Base-by-base conservation (phyloP, 192 early-diverging fungal species). In the Entomortierella lignicola region DNA sequence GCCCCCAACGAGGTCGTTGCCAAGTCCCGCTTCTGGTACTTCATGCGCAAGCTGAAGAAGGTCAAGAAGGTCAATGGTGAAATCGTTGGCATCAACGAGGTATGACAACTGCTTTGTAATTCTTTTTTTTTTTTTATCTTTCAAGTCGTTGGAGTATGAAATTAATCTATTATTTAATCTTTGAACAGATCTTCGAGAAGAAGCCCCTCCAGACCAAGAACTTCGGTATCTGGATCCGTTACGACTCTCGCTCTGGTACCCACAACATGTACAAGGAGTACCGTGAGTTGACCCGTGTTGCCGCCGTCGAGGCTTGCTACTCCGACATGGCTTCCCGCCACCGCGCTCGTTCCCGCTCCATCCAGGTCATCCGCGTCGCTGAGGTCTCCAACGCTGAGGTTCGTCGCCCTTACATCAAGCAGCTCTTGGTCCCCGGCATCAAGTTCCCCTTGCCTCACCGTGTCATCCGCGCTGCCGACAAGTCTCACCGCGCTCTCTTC, bases 11-110 rank as follows among this genome's bases (percentile, higher is more conserved):
- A 95, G 79, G 94, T 99, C 79, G 92, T 98, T 68, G 98, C 97
- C 86, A 98, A 98, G 92, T 93, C 91, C 77, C 95, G 98, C 80
- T 99, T 96, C 96, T 99, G 97, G 97, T 99, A 99, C 90, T 99
- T 99, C 88, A 85, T 98, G 82, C 97, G 96, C 88, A 93, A 97
- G 90, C 93, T 97, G 83, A 91, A 92, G 89, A 98, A 98, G 92
- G 95, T 98, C 82, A 99, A 99, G 95, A 97, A 96, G 91, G 93
- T 96, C 47, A 94, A 92, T 77, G 98, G 98, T 77, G 96, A 99
- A 90, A 96, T 99, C 77, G 96, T 98, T 60, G 91, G 94, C 39
- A 89, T 99, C 84, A 98, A 97, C 92, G 89, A 98, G 92, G 93
- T 98, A 84, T 50, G 70, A 81, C 5, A 32, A 1, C 10, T 25